phyloP scores from a whole-genome alignment of 2,329 filamentous ascomycete genomes.

The Geosmithia putterillii region DNA sequence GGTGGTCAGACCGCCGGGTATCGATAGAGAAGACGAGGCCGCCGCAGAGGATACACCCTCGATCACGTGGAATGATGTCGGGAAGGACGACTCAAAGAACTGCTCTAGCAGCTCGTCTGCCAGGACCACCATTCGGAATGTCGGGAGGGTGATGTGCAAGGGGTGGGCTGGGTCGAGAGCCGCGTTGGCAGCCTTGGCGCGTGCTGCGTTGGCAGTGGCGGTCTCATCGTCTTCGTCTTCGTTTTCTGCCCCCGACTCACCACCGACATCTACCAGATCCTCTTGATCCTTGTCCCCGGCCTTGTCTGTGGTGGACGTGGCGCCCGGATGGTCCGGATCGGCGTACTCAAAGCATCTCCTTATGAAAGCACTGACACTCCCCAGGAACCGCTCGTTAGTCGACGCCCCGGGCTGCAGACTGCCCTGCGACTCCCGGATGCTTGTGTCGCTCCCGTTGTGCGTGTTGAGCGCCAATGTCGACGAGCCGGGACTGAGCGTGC shows the following conservation, averaged over 20 bases:
- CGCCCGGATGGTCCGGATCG: constrained; percentile 65
- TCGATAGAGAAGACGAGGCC: constrained; percentile 8
- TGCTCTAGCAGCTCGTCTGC: constrained; percentile 92
- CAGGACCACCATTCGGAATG: constrained; percentile 96
- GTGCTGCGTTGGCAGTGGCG: constrained; percentile 3
- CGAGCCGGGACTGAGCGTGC: constrained; percentile 52
- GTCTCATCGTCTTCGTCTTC: constrained; percentile 9
- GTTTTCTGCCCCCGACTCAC: constrained; percentile 1
- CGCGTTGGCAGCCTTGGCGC: constrained; percentile 64
- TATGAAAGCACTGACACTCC: constrained; percentile 91
- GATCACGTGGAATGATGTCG: constrained; percentile 79
- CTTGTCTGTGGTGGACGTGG: constrained; percentile 35
- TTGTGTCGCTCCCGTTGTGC: constrained; percentile 21
- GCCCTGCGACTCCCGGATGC: constrained; percentile 17
- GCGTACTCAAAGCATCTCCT: constrained; percentile 95
- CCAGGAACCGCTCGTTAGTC: constrained; percentile 78
- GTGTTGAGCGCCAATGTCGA: constrained; percentile 42
- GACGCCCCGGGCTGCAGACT: constrained; percentile 38
- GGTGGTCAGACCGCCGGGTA: constrained; percentile 56
- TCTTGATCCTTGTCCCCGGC: constrained; percentile 8
- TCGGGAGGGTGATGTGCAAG: constrained; percentile 89
- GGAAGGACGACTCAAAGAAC: constrained; percentile 95
- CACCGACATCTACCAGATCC: background rate
- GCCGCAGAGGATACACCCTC: constrained; percentile 37
- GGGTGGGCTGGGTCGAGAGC: constrained; percentile 89